phyloP scores from a whole-genome alignment of 495 filamentous ascomycete species.

The Cladorrhinum samala region DNA sequence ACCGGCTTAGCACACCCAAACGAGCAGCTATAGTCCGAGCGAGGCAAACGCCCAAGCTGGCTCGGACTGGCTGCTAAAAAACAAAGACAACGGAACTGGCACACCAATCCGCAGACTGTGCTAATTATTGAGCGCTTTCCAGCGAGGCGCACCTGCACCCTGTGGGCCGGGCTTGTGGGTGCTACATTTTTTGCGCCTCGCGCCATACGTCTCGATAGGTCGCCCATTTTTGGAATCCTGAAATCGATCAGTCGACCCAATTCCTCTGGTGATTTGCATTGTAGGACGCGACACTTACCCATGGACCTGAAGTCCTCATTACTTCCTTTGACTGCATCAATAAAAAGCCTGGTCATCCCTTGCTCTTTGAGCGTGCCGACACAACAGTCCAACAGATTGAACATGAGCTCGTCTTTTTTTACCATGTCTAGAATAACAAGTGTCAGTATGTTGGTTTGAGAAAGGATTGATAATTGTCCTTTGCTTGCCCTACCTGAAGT shows the following conservation, averaged over 20 bases:
- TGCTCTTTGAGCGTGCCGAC: conserved; percentile 31
- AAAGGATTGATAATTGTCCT: conserved; percentile 30
- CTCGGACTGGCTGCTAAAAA: not conserved
- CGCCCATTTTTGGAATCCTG: conserved; percentile 47
- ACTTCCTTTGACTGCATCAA: conserved; percentile 40
- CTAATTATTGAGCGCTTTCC: not conserved
- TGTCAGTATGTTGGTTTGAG: conserved; percentile 1
- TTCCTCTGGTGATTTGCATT: not conserved
- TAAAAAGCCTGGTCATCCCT: conserved; percentile 38
- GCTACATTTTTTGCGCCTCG: conserved; percentile 17
- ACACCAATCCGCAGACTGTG: not conserved
- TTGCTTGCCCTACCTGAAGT: too few relatives aligned
- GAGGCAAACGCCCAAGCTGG: not conserved
- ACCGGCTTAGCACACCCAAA: not conserved
- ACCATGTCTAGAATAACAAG: conserved; percentile 26
- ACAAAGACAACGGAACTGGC: not conserved
- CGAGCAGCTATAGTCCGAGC: not conserved
- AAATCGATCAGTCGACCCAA: not conserved
- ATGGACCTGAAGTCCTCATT: conserved; percentile 41
- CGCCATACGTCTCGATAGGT: conserved; percentile 44
- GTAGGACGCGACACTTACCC: conserved; percentile 28
- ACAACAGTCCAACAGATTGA: conserved; percentile 41
- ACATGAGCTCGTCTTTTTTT: conserved; percentile 39
- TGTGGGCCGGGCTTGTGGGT: not conserved
- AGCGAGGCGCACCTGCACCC: not conserved